Conservation (phyloP, 2,329 filamentous ascomycete genomes). For the Cercospora beticola region DNA sequence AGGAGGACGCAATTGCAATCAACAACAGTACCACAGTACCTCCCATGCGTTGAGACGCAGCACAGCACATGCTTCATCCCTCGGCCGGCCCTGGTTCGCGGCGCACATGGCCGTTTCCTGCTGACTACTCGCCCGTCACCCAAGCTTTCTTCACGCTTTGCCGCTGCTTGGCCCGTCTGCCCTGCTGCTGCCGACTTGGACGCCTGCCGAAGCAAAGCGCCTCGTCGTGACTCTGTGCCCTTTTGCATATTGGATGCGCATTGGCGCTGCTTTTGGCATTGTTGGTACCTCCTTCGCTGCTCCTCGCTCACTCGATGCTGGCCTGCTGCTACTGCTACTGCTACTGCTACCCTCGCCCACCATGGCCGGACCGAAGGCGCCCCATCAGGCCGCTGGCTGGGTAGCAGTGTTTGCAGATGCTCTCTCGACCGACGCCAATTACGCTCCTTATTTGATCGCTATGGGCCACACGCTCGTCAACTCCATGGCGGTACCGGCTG, state of each 20-base stretch:
- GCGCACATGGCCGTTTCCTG: not conserved
- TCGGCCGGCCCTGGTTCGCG: not conserved
- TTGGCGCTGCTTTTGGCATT: not conserved
- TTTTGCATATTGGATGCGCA: not conserved
- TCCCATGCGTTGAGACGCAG: not conserved
- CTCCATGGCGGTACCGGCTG: conserved; percentile 20
- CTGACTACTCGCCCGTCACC: not conserved
- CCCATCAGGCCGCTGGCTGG: conserved; percentile 9
- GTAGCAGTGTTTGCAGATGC: conserved; percentile 6
- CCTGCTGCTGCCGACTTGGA: not conserved
- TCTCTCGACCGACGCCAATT: conserved; percentile 1
- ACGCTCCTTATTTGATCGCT: not conserved
- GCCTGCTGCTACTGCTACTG: not conserved
- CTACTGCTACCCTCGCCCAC: not conserved
- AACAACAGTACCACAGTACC: not conserved
- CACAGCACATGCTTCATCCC: not conserved
- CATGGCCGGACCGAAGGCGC: conserved; percentile 11
- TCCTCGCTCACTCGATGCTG: not conserved
- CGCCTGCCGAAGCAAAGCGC: not conserved
- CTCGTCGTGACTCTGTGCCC: not conserved
- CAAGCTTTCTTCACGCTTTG: not conserved
- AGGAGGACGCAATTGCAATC: not conserved
- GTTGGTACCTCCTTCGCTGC: not conserved
- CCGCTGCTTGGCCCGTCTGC: not conserved
- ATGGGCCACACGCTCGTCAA: conserved; percentile 2